Base-by-base conservation (phyloP, 495 filamentous ascomycete species). In the Lasiosphaeria hispida region DNA sequence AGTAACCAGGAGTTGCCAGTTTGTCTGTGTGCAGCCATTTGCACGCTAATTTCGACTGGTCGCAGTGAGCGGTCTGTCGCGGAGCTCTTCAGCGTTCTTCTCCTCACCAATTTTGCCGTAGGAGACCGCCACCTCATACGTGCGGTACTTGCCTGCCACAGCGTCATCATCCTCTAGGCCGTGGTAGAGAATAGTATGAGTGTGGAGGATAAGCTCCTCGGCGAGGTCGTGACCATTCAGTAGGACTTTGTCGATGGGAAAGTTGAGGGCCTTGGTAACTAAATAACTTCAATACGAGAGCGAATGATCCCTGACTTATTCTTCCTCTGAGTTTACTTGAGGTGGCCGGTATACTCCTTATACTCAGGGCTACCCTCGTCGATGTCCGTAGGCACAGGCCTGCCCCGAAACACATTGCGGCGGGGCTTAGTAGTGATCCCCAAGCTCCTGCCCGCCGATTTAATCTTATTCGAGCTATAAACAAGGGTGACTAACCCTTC, bases 121-220 rank as follows among this genome's bases (percentile, higher is more conserved):
- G 55, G 55, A n/a, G 0, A 63, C 61, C 0, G 64, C 67, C 1
- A 64, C 57, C 30, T 66, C 61, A 57, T 62, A 57, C 1, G 52
- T 55, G 18, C 58, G 56, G 49, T 69, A 69, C 11, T 54, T 7
- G 4, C 65, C 65, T 3, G 63, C 53, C 23, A 19, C 36, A 1
- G 58, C 57, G 10, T 61, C 59, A 15, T 70, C 59, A 1, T 55
- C 42, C 40, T 43, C 40, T 3, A 68, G 33, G 0, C 63, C 62
- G 7, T 56, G n/a, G 19, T 59, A 68, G 0, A 75, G 57, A n/a
- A 68, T 72, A 1, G 35, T 10, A 36, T 76, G 72, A 0, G 67
- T 57, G 33, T 75, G 35, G 17, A 66, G 62, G 6, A 76, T 58
- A 19, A 75, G 59, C 4, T 61, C 43, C 50, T 77, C 74, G 3